A percentile compares a stretch with the other conserved stretches of the same genome.
phyloP scores from a whole-genome alignment of 169 alveolate genomes.

The Plasmodium billcollinsi region DNA sequence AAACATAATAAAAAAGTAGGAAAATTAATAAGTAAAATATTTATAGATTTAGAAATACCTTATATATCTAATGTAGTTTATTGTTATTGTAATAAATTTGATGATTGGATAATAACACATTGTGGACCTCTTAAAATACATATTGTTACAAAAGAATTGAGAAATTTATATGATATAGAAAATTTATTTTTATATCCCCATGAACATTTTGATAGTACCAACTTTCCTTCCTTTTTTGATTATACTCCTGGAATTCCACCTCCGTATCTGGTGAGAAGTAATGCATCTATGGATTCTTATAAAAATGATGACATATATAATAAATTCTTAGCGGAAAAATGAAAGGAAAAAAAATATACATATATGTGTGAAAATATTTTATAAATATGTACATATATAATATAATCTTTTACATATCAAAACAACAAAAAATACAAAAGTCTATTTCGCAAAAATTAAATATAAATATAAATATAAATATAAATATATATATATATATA shows the following conservation, averaged over 20 bases:
- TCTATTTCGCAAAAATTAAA: no score
- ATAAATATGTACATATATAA: no score
- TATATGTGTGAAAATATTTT: no score
- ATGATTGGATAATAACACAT: constrained; percentile 88
- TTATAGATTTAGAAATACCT: constrained; percentile 86
- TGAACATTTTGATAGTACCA: constrained; percentile 62
- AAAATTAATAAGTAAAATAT: constrained; percentile 78
- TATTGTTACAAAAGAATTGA: constrained; percentile 80
- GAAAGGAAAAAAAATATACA: neutral
- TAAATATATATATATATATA: no score
- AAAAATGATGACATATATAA: constrained; percentile 51
- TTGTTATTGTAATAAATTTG: constrained; percentile 83
- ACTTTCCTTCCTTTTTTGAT: constrained; percentile 78
- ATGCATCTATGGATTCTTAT: constrained; percentile 34
- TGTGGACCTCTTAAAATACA: constrained; percentile 87
- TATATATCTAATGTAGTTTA: constrained; percentile 83
- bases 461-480: no score
- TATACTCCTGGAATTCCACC: constrained; percentile 77
- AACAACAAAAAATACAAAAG: no score
- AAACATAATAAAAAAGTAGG: constrained; percentile 81
- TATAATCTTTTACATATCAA: no score
- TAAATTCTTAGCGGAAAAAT: constrained; percentile 20
- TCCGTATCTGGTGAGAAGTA: constrained; percentile 72
- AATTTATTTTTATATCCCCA: constrained; percentile 77
- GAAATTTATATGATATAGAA: constrained; percentile 81